These are phyloP conservation scores for Phaeoacremonium minimum DNA, from an alignment of 2,329 filamentous ascomycete genomes.

Conservation along the genomic window DNA sequence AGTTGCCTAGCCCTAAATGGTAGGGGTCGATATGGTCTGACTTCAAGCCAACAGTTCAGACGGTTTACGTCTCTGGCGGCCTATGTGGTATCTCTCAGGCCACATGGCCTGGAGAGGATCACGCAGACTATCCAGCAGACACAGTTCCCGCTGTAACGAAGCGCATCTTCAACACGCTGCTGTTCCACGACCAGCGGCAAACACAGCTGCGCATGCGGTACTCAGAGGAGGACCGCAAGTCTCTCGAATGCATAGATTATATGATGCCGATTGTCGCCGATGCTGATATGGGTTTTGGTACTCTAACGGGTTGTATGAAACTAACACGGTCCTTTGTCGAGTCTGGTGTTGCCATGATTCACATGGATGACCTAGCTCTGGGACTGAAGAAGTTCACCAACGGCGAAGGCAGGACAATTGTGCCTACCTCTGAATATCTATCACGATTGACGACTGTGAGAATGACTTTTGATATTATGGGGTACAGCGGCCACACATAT, in stretches of 20 bases:
- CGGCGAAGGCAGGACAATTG: constrained; percentile 31
- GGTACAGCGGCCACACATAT: too few species aligned
- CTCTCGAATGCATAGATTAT: constrained; percentile 31
- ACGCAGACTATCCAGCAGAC: constrained; percentile 35
- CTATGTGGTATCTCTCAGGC: constrained; percentile 32
- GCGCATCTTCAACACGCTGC: constrained; percentile 32
- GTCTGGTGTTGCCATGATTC: constrained; percentile 35
- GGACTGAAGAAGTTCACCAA: constrained; percentile 38
- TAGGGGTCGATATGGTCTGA: background rate
- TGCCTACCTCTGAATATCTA: constrained; percentile 32
- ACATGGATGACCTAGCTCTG: constrained; percentile 35
- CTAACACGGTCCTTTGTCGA: constrained; percentile 34
- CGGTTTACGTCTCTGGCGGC: constrained; percentile 33
- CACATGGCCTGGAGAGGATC: constrained; percentile 29
- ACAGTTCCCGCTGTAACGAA: constrained; percentile 33
- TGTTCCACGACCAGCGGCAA: constrained; percentile 34
- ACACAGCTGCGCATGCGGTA: constrained; percentile 28
- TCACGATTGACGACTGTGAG: constrained; percentile 26
- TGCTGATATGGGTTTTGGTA: constrained; percentile 37
- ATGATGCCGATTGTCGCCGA: constrained; percentile 34
- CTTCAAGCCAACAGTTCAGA: constrained; percentile 7
- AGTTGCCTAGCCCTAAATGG: constrained; percentile 7
- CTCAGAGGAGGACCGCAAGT: constrained; percentile 19
- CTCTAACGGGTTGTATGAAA: constrained; percentile 32
- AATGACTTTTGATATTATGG: constrained; percentile 34